Evolutionary conservation across 2,329 filamentous ascomycete species (phyloP), one percentile per base, ranked within the genome.

Genomic region (Colletotrichum camelliae): DNA sequence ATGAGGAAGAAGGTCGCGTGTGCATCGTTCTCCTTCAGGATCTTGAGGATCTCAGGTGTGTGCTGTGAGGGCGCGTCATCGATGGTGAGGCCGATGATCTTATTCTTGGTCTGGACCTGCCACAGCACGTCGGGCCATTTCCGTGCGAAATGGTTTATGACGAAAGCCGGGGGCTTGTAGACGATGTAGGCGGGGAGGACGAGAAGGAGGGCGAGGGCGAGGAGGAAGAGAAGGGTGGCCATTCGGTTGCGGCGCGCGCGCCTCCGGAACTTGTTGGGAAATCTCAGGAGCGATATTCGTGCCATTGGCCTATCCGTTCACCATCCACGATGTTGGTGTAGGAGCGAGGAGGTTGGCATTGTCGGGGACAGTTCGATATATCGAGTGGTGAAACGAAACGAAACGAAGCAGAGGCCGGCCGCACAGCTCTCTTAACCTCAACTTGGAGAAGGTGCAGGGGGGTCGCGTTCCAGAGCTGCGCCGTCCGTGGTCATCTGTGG

Each of bases 1-100:
- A 98, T 98, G 37, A 97, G 89, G 84, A 98, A 98, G 83, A 98
- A 97, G 0, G 96, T 98, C 0, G 96, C 96, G 24, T 88, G 91
- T 16, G 93, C 95, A 72, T 90, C 88, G 81, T 95, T 89, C 29
- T 87, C 87, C 69, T 88, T 86, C n/a, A 98, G 88, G 0, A 95
- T 85, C 58, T 91, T 85, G 70, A 96, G 86, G 75, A 98, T 96
- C 72, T 93, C 91, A 60, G 84, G 81, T 3, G 96, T 97, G 83
- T 94, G 89, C 58, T 89, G 84, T 2, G 94, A 96, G 0, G 96
- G 96, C 33, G 93, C 94, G 85, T 98, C 96, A 86, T 98, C 96
- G 80, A 98, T 93, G 1, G 95, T 98, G 52, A 98, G 88, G 0
- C 95, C 96, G 21, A 98, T 88, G 31, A 96, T 85, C 81, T 93